Conservation (phyloP, 768 basidiomycete genomes). For the Clitopilus passeckerianus region DNA sequence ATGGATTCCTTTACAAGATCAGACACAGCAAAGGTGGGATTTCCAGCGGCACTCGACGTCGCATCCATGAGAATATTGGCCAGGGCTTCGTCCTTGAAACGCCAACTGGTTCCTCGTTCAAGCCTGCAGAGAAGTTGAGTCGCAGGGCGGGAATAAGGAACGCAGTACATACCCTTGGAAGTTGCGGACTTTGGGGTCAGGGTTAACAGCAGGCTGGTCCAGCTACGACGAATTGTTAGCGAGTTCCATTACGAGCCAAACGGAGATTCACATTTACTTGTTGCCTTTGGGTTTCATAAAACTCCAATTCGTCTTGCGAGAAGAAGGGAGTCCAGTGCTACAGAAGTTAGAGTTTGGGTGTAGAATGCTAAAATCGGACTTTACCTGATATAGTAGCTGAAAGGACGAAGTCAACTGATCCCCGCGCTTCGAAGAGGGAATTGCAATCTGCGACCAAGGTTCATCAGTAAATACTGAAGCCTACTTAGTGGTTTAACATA, state of each 20-base stretch:
- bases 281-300: neutral
- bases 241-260: neutral
- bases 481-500: neutral
- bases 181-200: slow-evolving; percentile 3
- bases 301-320: neutral
- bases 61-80: slow-evolving; percentile 15
- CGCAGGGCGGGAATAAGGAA: neutral
- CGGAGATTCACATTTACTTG: neutral
- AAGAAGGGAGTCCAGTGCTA: neutral
- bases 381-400: neutral
- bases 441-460: neutral
- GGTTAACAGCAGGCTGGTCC: neutral
- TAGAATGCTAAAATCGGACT: neutral
- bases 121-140: slow-evolving; percentile 6
- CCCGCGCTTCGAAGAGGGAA: neutral
- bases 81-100: slow-evolving; percentile 17
- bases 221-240: neutral
- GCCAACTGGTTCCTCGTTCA: slow-evolving; percentile 7
- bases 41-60: slow-evolving; percentile 10
- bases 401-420: neutral
- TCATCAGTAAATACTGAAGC: no score
- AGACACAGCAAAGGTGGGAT: slow-evolving; percentile 1
- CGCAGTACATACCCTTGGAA: slow-evolving; percentile 9
- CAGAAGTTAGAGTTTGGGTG: neutral
- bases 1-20: slow-evolving; percentile 3